A percentile compares a stretch with the other conserved stretches of the same genome.
phyloP scores from a whole-genome alignment of 352 stramenopile genomes.

The Globisporangium irregulare region DNA sequence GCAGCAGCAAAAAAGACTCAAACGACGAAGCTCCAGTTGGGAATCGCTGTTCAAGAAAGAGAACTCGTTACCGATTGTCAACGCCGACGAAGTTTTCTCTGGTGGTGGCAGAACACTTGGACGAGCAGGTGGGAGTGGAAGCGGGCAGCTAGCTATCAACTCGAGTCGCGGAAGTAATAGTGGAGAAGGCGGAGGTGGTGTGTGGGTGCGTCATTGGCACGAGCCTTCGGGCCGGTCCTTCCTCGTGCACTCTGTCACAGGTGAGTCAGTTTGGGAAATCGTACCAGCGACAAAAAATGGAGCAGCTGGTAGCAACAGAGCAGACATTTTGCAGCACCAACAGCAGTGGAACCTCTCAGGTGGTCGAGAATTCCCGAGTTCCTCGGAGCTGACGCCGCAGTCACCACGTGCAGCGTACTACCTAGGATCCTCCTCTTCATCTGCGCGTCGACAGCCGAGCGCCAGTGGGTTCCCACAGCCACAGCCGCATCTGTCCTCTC shows the following conservation, averaged over 20 bases:
- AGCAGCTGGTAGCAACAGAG: not conserved
- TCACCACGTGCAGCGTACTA: not conserved
- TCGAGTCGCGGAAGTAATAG: conserved; percentile 17
- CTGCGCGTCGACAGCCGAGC: conserved; percentile 9
- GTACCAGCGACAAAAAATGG: not conserved
- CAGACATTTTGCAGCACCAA: not conserved
- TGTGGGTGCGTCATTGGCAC: conserved; percentile 70
- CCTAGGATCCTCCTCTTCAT: not conserved
- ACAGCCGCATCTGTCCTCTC: not conserved
- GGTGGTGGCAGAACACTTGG: not conserved
- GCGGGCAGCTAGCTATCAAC: not conserved
- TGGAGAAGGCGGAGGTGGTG: conserved; percentile 18
- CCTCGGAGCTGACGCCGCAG: not conserved
- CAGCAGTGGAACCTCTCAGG: too few relatives aligned
- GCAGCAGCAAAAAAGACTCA: conserved; percentile 2
- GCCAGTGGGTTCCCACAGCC: not conserved
- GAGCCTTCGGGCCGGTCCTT: conserved; percentile 45
- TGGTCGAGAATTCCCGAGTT: conserved; percentile 7
- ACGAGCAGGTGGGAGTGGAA: not conserved
- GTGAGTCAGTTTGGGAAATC: conserved; percentile 74
- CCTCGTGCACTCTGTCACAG: conserved; percentile 66
- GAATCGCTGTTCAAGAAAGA: conserved; percentile 12
- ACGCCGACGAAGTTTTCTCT: conserved; percentile 23
- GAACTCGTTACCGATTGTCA: conserved; percentile 17
- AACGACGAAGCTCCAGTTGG: conserved; percentile 1